phyloP scores from a whole-genome alignment of 352 stramenopile species.

The Globisporangium parvum region DNA sequence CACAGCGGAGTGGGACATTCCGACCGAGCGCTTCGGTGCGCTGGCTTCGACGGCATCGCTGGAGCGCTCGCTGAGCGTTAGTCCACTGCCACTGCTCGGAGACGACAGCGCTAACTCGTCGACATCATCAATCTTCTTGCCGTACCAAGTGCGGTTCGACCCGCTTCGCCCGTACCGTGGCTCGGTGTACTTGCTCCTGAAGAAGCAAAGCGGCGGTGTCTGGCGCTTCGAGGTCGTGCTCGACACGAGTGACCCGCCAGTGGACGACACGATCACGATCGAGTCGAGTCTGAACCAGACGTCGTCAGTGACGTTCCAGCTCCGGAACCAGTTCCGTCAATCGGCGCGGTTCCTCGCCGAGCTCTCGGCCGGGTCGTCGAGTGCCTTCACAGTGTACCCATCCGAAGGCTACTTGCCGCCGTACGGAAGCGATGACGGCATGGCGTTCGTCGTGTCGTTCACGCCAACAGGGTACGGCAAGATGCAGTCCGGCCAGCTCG shows the following conservation, averaged over 20 bases:
- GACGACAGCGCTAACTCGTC: neutral
- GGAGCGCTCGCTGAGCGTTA: constrained; percentile 46
- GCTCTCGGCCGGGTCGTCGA: constrained; percentile 83
- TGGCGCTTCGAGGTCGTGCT: constrained; percentile 87
- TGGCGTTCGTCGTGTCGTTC: constrained; percentile 86
- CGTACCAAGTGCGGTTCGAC: constrained; percentile 73
- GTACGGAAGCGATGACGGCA: constrained; percentile 63
- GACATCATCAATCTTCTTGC: constrained; percentile 15
- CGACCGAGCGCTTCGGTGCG: constrained; percentile 41
- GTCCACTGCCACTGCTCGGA: constrained; percentile 13
- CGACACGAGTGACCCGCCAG: constrained; percentile 66
- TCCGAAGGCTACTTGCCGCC: constrained; percentile 63
- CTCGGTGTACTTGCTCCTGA: constrained; percentile 65
- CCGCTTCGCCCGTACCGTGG: constrained; percentile 82
- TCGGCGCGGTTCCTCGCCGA: constrained; percentile 73
- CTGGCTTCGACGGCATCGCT: constrained; percentile 39
- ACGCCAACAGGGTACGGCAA: constrained; percentile 90
- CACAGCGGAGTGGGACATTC: constrained; percentile 58
- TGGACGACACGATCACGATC: constrained; percentile 87
- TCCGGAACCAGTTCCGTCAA: constrained; percentile 85
- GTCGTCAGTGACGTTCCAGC: constrained; percentile 77
- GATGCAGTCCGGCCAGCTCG: constrained; percentile 80
- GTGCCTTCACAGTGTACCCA: constrained; percentile 87
- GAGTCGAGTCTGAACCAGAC: constrained; percentile 84
- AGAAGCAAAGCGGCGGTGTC: constrained; percentile 68